Base-by-base conservation (phyloP, 768 basidiomycete genomes). In the Tylopilus vinaceipallidus region DNA sequence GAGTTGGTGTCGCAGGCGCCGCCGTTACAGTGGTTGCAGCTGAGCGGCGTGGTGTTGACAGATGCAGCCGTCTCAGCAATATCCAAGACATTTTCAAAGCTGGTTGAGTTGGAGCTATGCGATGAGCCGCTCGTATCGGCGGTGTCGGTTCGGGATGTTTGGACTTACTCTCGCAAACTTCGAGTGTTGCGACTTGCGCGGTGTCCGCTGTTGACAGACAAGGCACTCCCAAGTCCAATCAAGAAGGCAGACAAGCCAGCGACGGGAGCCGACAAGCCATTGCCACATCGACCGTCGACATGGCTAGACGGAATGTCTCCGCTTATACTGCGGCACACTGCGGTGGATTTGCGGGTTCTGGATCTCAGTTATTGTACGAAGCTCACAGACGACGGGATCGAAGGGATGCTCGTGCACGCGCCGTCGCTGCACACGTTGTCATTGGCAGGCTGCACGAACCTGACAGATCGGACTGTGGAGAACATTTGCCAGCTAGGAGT, bases 31-130 rank as follows among this genome's bases (percentile, higher is more conserved):
- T 82, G 87, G 74, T 74, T 95, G 50, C 84, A 84, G 58, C 68
- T 95, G 49, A 86, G 81, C 56, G 82, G 82, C 14, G 75, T 75
- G 22, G 76, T 77, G n/a, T 65, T 95, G 36, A 82, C 82, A 1
- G 81, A 83, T 50, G 62, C 64, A 7, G 70, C 79, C 2, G 75
- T 95, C 51, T 82, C 83, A 50, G 78, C 82, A 12, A 79, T 97
- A 55, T 85, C 83, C 16, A 84, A 81, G 47, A 76, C 81, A 10
- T 91, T 90, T 63, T 82, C 88, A 4, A 78, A 80, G 51, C 80
- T 97, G 22, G 72, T 87, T 46, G 93, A 95, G 66, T 73, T 95
- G 53, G 93, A 97, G 62, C 71, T 95, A 32, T 82, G 71, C 60
- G 78, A 78, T 59, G 82, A 91, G 52, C 78, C 80, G 10, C 73